Percentiles rank a stretch among this genome's conserved stretches.
phyloP scores from a whole-genome alignment of 371 early-diverging fungal genomes.

The Chytridiales sp. region DNA sequence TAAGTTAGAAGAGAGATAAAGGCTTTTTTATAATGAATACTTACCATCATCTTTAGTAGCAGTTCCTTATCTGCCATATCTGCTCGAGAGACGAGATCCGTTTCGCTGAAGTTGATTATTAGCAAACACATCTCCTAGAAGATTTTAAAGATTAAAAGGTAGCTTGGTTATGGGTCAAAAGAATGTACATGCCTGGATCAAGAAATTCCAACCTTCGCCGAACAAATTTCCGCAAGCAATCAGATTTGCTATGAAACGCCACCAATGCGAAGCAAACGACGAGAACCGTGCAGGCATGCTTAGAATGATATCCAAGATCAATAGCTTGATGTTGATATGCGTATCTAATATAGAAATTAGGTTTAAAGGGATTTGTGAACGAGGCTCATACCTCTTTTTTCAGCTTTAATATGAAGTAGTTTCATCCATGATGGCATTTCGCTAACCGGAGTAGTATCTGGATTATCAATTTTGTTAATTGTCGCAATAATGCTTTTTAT shows the following conservation, averaged over 20 bases:
- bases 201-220: constrained; percentile 69
- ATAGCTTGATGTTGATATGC: constrained; percentile 52
- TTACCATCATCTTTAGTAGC: constrained; percentile 23
- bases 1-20: constrained; percentile 4
- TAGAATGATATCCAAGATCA: constrained; percentile 61
- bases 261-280: constrained; percentile 59
- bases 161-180: constrained; percentile 1
- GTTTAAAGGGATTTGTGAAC: neutral
- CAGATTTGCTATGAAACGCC: constrained; percentile 58
- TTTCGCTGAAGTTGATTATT: constrained; percentile 47
- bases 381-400: constrained; percentile 10
- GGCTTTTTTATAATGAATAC: neutral
- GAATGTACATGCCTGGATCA: constrained; percentile 55
- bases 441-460: no score
- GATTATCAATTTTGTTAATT: no score
- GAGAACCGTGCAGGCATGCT: constrained; percentile 63
- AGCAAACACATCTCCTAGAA: constrained; percentile 57
- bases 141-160: neutral
- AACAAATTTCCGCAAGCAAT: constrained; percentile 49
- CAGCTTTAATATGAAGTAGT: constrained; percentile 36
- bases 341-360: constrained; percentile 34
- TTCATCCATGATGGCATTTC: constrained; percentile 70
- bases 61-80: constrained; percentile 32
- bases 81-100: neutral
- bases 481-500: no score